These are phyloP conservation scores for Starmerella sp. DNA, from an alignment of 805 yeast species.

Conservation along the genomic window DNA sequence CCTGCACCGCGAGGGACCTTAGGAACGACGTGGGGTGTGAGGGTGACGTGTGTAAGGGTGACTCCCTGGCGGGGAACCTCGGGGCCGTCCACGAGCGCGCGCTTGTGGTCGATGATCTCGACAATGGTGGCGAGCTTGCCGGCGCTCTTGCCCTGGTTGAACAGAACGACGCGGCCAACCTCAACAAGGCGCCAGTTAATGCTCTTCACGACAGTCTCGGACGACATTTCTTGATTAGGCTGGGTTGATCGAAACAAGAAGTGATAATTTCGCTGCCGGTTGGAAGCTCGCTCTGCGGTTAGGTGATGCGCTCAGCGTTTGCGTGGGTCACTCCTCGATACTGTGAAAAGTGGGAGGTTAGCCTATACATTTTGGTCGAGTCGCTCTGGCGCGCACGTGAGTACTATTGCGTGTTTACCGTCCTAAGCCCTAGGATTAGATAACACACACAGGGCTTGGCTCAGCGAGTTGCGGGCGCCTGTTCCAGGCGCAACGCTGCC, in stretches of 20 bases:
- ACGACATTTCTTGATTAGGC: conserved; percentile 41
- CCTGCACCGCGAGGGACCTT: conserved; percentile 91
- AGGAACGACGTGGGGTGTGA: conserved; percentile 83
- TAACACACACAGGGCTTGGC: background rate
- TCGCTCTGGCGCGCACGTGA: background rate
- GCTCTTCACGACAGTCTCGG: conserved; percentile 75
- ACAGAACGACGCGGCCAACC: conserved; percentile 96
- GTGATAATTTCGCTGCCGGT: conserved; percentile 3
- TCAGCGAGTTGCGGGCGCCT: too few relatives aligned
- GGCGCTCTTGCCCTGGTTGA: conserved; percentile 60
- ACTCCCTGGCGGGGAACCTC: conserved; percentile 87
- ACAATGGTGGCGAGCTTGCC: conserved; percentile 93
- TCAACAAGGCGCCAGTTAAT: conserved; percentile 99
- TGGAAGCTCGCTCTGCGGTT: conserved; percentile 1
- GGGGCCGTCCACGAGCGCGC: conserved; percentile 98
- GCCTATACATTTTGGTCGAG: background rate
- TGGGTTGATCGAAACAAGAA: conserved; percentile 4
- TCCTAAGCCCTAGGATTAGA: conserved; percentile 1
- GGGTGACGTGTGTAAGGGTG: conserved; percentile 73
- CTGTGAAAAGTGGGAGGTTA: background rate
- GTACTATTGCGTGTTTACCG: background rate
- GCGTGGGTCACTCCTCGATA: conserved; percentile 3
- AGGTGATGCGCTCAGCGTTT: conserved; percentile 3
- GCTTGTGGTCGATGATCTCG: conserved; percentile 98
- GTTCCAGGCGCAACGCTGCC: too few relatives aligned